phyloP scores from a whole-genome alignment of 805 yeast genomes.

The Starmerella floris region DNA sequence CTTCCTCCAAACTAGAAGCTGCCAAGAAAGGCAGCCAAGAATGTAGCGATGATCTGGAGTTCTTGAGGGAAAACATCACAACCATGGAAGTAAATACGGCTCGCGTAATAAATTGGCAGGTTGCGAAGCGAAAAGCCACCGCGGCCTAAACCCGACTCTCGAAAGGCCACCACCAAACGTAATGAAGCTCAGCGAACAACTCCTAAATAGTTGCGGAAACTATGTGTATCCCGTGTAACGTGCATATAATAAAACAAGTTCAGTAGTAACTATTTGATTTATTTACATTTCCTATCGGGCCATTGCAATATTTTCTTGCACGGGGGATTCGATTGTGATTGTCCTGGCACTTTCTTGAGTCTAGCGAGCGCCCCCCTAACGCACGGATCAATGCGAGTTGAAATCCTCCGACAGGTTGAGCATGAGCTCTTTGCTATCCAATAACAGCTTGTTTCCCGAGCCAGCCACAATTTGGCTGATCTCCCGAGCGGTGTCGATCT shows the following conservation, averaged over 20 bases:
- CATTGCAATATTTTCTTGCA: too few relatives aligned
- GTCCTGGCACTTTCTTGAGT: too few relatives aligned
- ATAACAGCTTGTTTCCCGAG: slow-evolving; percentile 82
- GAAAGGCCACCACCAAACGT: too few relatives aligned
- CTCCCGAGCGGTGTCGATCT: slow-evolving; percentile 93
- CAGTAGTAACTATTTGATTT: too few relatives aligned
- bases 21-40: slow-evolving; percentile 46
- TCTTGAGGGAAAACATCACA: slow-evolving; percentile 75
- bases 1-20: slow-evolving; percentile 45
- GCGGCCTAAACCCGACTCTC: not conserved
- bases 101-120: slow-evolving; percentile 36
- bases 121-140: slow-evolving; percentile 23
- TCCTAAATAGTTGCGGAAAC: too few relatives aligned
- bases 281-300: too few relatives aligned
- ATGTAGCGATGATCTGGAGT: slow-evolving; percentile 76
- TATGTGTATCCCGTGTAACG: too few relatives aligned
- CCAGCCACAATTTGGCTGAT: slow-evolving; percentile 73
- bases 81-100: slow-evolving; percentile 98
- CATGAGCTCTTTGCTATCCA: slow-evolving; percentile 84
- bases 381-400: slow-evolving; percentile 5
- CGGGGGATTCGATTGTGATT: too few relatives aligned
- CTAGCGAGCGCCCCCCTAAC: too few relatives aligned
- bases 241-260: too few relatives aligned
- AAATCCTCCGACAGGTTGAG: slow-evolving; percentile 72
- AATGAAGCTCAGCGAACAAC: too few relatives aligned